phyloP scores from a whole-genome alignment of 139 green algal species.

The Chlamydomonas asymmetrica region DNA sequence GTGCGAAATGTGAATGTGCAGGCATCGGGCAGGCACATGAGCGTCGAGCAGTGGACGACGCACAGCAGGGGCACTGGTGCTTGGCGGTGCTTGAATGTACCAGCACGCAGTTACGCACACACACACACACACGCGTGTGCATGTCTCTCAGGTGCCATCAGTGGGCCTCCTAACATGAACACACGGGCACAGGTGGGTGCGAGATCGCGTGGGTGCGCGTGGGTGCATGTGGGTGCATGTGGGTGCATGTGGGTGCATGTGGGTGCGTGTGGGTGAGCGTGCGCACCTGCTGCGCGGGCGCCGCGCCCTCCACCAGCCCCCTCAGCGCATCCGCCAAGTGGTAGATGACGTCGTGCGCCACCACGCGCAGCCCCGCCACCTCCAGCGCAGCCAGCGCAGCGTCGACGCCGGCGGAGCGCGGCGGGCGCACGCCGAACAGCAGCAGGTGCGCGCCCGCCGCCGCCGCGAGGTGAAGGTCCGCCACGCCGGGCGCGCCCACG shows the following conservation, averaged over 20 bases:
- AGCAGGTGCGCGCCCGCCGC: constrained; percentile 69
- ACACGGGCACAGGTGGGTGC: too few species aligned
- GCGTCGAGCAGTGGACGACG: too few species aligned
- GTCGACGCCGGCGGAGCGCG: constrained; percentile 41
- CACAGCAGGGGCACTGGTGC: too few species aligned
- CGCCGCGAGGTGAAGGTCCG: constrained; percentile 73
- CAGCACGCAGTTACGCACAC: too few species aligned
- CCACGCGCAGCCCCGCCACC: constrained; percentile 48
- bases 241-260: constrained; percentile 14
- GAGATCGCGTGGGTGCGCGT: too few species aligned
- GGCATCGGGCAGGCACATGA: too few species aligned
- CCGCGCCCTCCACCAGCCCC: constrained; percentile 24
- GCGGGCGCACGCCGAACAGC: constrained; percentile 72
- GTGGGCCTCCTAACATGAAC: too few species aligned
- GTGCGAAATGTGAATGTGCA: too few species aligned
- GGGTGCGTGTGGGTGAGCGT: not conserved
- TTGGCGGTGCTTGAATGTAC: too few species aligned
- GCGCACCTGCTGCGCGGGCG: not conserved
- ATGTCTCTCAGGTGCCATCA: too few species aligned
- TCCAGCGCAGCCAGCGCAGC: constrained; percentile 33
- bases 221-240: too few species aligned
- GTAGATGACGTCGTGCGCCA: constrained; percentile 80
- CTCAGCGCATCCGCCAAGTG: constrained; percentile 70
- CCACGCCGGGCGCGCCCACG: constrained; percentile 71
- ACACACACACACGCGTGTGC: too few species aligned